A percentile compares a stretch with the other conserved stretches of the same genome.
phyloP scores from a whole-genome alignment of 352 stramenopile species.

The Globisporangium cystogenes region DNA sequence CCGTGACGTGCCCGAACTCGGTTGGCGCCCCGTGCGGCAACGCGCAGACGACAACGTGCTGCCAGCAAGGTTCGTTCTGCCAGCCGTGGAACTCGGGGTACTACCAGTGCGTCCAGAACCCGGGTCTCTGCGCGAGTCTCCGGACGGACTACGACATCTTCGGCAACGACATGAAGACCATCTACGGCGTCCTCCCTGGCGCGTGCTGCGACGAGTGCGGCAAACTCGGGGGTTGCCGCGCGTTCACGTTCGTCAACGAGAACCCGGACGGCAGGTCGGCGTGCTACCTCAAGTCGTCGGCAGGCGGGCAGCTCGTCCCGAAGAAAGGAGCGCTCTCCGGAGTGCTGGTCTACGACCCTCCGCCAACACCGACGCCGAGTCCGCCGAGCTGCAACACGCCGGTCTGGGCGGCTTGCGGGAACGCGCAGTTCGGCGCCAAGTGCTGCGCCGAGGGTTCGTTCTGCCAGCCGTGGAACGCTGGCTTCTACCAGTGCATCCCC shows the following conservation, averaged over 20 bases:
- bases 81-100: constrained; percentile 57
- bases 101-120: constrained; percentile 47
- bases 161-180: constrained; percentile 10
- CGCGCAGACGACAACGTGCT: constrained; percentile 21
- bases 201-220: constrained; percentile 37
- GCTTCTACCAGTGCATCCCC: constrained; percentile 51
- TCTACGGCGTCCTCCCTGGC: constrained; percentile 31
- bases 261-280: constrained; percentile 39
- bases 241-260: constrained; percentile 58
- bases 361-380: not conserved
- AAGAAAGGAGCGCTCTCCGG: constrained; percentile 4
- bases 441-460: constrained; percentile 37
- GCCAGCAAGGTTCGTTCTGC: constrained; percentile 38
- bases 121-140: constrained; percentile 28
- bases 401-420: constrained; percentile 29
- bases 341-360: constrained; percentile 7
- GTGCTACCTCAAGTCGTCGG: constrained; percentile 47
- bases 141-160: not conserved
- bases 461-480: constrained; percentile 57
- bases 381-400: constrained; percentile 18
- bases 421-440: constrained; percentile 18
- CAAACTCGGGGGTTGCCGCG: constrained; percentile 33
- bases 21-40: constrained; percentile 29
- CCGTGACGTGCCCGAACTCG: constrained; percentile 15
- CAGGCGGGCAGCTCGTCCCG: constrained; percentile 5